Evolutionary conservation across 2,329 filamentous ascomycete genomes (phyloP), one percentile per base, ranked within the genome.

Genomic region (Coniochaeta sp.): DNA sequence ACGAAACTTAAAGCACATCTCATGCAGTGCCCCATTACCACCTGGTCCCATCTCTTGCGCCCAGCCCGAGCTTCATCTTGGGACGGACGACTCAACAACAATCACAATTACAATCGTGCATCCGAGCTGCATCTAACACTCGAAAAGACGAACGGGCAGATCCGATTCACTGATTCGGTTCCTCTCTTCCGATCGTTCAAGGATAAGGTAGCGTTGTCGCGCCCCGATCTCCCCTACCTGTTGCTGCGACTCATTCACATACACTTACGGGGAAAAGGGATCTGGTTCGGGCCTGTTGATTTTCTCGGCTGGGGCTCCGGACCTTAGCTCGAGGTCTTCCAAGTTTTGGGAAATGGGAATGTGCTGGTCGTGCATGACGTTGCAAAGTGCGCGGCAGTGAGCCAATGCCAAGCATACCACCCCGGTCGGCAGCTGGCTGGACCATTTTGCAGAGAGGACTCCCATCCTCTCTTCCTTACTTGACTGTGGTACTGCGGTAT

Each of bases 1-100:
- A 52, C 47, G 26, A 28, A 52, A 52, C 47, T 52, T 52, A 52
- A 52, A 52, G 47, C 24, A 52, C 47, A 52, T 52, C 47, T 52
- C 24, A 52, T 52, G 47, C 47, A n/a, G 44, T 50, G 44, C 44
- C 44, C n/a, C n/a, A n/a, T n/a, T 6, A 17, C 11, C 44, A 31
- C 28, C 28, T 31, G 28, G 28, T 31, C 28, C 11, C 43, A 7
- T 26, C 19, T 12, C 19, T 26, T 26, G 43, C 47, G 47, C 17
- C n/a, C 24, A 52, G 26, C 47, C 47, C 16, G 24, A 16, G 24
- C 26, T 31, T 52, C 47, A 52, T n/a, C n/a, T 52, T 31, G 12
- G 47, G 24, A 28, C 14, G 6, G 5, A 3, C 12, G 3, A 8
- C 19, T 11, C 19, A 47, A 26, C 24, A 17, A 17, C 26, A 31